phyloP scores from a whole-genome alignment of 2,329 filamentous ascomycete genomes.

The Botrytis aclada region DNA sequence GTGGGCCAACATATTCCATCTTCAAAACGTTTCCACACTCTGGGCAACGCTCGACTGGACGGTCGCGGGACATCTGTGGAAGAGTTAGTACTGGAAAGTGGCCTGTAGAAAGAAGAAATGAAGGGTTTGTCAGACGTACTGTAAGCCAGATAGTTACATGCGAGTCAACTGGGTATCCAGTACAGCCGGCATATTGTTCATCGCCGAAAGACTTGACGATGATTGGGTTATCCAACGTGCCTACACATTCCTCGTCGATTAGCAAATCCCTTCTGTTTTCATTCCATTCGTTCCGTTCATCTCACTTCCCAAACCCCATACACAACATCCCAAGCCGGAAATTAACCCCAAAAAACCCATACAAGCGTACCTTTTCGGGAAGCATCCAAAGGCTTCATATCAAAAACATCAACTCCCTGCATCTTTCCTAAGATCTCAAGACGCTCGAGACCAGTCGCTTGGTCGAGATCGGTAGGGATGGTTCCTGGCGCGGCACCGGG shows the following conservation, averaged over 20 bases:
- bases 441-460: constrained; percentile 96
- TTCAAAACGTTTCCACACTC: constrained; percentile 97
- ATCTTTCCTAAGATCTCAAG: constrained; percentile 99
- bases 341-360: background rate
- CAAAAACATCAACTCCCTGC: constrained; percentile 96
- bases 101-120: background rate
- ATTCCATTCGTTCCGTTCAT: background rate
- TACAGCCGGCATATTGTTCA: constrained; percentile 97
- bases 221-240: constrained; percentile 87
- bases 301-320: background rate
- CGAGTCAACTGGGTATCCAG: constrained; percentile 87
- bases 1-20: constrained; percentile 91
- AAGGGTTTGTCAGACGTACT: constrained; percentile 46
- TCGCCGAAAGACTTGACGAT: constrained; percentile 86
- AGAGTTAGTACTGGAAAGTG: constrained; percentile 4
- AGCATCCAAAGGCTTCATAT: constrained; percentile 94
- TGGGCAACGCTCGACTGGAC: constrained; percentile 89
- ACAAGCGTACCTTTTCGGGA: constrained; percentile 69
- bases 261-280: constrained; percentile 3
- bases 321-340: background rate
- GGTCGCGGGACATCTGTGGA: constrained; percentile 73
- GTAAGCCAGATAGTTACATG: constrained; percentile 89
- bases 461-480: constrained; percentile 90
- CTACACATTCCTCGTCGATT: constrained; percentile 44
- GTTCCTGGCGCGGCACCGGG: constrained; percentile 79